Conservation (phyloP, 371 early-diverging fungal species). For the Fennellomyces sp. region DNA sequence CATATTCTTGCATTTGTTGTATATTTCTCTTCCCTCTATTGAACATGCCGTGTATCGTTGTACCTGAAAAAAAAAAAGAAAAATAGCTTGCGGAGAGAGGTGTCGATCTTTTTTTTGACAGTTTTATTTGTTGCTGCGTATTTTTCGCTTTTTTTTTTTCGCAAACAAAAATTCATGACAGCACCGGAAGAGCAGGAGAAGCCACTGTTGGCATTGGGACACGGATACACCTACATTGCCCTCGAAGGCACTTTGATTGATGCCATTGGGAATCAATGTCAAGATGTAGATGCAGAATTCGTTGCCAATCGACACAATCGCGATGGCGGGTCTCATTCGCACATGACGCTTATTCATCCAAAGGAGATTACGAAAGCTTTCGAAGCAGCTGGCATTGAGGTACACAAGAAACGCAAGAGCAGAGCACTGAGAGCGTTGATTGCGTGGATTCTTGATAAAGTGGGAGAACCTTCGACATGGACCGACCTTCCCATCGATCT, state of each 20-base stretch:
- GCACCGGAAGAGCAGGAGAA: not conserved
- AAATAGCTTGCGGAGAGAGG: too few species aligned
- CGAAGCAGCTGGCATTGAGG: not conserved
- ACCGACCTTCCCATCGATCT: constrained; percentile 19
- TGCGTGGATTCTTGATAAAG: not conserved
- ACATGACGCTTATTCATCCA: constrained; percentile 16
- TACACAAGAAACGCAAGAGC: not conserved
- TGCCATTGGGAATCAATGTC: not conserved
- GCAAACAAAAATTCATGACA: not conserved
- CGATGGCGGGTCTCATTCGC: constrained; percentile 7
- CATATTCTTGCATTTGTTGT: too few species aligned
- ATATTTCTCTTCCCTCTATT: too few species aligned
- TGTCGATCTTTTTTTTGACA: too few species aligned
- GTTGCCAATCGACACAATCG: constrained; percentile 8
- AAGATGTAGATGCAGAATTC: not conserved
- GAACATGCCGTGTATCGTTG: not conserved
- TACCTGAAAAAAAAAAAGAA: not conserved
- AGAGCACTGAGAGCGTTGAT: not conserved
- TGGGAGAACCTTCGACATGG: constrained; percentile 6
- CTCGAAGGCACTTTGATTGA: constrained; percentile 13
- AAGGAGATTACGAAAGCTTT: constrained; percentile 7
- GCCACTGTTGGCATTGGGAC: not conserved
- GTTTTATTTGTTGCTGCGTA: too few species aligned
- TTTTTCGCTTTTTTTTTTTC: too few species aligned
- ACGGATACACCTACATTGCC: constrained; percentile 4